These are phyloP conservation scores for Pseudogymnoascus sp. DNA, from an alignment of 2,329 filamentous ascomycete genomes.

Conservation along the genomic window DNA sequence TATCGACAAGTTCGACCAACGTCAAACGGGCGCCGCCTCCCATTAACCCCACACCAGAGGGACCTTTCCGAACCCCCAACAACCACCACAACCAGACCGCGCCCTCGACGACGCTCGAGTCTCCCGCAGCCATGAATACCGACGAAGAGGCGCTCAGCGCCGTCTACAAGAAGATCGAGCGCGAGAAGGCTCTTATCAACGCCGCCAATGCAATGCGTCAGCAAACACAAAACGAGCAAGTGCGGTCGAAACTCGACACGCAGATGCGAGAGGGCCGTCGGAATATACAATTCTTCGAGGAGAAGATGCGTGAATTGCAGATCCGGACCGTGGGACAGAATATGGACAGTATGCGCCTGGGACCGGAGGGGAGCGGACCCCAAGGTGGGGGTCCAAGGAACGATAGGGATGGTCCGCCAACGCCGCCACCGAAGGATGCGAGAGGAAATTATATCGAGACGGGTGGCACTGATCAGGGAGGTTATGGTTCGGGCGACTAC, in stretches of 20 bases:
- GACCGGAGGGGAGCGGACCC: constrained; percentile 34
- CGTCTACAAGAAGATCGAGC: constrained; percentile 94
- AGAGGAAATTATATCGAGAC: constrained; percentile 36
- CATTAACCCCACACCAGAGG: constrained; percentile 6
- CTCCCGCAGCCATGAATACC: constrained; percentile 43
- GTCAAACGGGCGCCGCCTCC: constrained; percentile 3
- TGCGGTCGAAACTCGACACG: constrained; percentile 81
- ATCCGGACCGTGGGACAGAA: constrained; percentile 65
- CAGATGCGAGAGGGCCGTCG: constrained; percentile 89
- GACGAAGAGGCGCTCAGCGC: constrained; percentile 61
- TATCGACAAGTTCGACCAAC: constrained; percentile 6
- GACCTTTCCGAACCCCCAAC: background rate
- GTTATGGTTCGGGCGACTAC: constrained; percentile 52
- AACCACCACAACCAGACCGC: constrained; percentile 2
- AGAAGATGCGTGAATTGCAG: constrained; percentile 81
- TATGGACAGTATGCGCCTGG: constrained; percentile 58
- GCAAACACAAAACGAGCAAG: constrained; percentile 87
- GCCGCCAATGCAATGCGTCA: constrained; percentile 92
- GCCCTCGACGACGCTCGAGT: constrained; percentile 6
- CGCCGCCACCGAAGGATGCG: constrained; percentile 68
- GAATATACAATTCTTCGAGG: constrained; percentile 93
- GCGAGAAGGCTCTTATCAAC: constrained; percentile 90
- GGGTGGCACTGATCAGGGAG: constrained; percentile 45
- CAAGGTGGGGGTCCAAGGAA: constrained; percentile 36
- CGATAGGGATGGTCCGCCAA: constrained; percentile 42